Percentiles rank a stretch among this genome's conserved stretches.
These are phyloP conservation scores for Hanseniaspora uvarum DNA, from an alignment of 1,139 yeast genomes.

Conservation along the genomic window DNA sequence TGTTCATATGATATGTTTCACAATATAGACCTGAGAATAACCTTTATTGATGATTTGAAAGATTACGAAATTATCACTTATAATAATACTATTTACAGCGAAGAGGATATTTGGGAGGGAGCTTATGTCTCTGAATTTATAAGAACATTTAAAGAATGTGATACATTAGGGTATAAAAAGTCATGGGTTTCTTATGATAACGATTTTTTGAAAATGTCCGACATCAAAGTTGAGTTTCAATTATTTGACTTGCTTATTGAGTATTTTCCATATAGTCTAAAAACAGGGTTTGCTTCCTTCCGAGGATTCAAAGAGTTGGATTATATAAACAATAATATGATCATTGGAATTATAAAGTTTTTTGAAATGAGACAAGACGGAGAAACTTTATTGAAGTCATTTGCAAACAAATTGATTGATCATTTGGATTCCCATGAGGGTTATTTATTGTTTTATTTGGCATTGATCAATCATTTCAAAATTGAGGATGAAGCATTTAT, in stretches of 20 bases:
- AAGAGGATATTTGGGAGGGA: conserved; percentile 1
- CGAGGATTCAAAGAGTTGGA: conserved; percentile 7
- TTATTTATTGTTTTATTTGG: not conserved
- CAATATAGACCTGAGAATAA: not conserved
- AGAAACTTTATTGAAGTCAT: not conserved
- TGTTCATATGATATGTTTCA: conserved; percentile 4
- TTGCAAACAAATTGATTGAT: not conserved
- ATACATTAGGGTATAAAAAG: no score
- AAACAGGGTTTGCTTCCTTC: not conserved
- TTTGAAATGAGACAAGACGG: not conserved
- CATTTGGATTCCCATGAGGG: conserved; percentile 5
- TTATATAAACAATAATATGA: conserved; percentile 11
- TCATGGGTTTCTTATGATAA: not conserved
- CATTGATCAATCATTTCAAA: not conserved
- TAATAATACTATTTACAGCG: not conserved
- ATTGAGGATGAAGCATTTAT: conserved; percentile 2
- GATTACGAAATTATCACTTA: not conserved
- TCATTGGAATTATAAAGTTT: not conserved
- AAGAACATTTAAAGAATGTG: not conserved
- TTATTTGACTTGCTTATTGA: not conserved
- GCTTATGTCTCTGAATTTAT: conserved; percentile 8
- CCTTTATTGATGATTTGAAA: not conserved
- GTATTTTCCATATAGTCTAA: not conserved
- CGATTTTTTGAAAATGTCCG: not conserved
- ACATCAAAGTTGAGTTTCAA: conserved; percentile 3